phyloP scores from a whole-genome alignment of 2,329 filamentous ascomycete species.

The Aspergillus novoparasiticus region DNA sequence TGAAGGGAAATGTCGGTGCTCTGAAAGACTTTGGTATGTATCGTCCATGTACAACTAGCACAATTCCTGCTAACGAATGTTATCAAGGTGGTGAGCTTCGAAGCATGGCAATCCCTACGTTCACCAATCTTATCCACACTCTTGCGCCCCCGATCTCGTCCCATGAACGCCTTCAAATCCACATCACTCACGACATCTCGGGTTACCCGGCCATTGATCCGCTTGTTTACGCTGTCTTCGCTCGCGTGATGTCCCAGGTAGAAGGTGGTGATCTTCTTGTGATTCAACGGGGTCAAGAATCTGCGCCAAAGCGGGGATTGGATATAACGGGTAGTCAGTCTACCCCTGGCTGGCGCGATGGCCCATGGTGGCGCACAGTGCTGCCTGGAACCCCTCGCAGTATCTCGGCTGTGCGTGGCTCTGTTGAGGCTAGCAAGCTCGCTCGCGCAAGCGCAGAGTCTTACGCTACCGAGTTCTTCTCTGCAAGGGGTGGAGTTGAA shows the following conservation, averaged over 20 bases:
- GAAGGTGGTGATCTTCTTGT: constrained; percentile 95
- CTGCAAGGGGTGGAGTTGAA: constrained; percentile 74
- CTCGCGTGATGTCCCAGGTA: constrained; percentile 96
- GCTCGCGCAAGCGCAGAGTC: constrained; percentile 85
- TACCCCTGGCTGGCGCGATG: constrained; percentile 76
- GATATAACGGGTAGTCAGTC: constrained; percentile 34
- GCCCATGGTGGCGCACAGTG: constrained; percentile 84
- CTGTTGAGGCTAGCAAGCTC: constrained; percentile 87
- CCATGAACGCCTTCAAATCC: constrained; percentile 94
- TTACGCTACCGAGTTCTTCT: constrained; percentile 84
- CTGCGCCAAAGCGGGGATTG: constrained; percentile 67
- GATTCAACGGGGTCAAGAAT: constrained; percentile 89
- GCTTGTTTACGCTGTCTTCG: constrained; percentile 87
- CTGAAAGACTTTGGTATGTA: constrained; percentile 72
- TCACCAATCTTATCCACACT: constrained; percentile 91
- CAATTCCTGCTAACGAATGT: constrained; percentile 7
- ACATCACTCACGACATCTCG: constrained; percentile 93
- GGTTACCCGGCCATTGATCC: constrained; percentile 94
- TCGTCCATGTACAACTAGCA: constrained; percentile 42
- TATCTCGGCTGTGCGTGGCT: constrained; percentile 75
- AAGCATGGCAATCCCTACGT: constrained; percentile 86
- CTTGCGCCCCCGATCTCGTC: constrained; percentile 95
- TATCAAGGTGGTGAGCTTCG: constrained; percentile 77
- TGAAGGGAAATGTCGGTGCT: constrained; percentile 82
- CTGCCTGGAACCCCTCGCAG: constrained; percentile 67